Conservation (phyloP, 345 rosid species). For the Trapa bicornis region DNA sequence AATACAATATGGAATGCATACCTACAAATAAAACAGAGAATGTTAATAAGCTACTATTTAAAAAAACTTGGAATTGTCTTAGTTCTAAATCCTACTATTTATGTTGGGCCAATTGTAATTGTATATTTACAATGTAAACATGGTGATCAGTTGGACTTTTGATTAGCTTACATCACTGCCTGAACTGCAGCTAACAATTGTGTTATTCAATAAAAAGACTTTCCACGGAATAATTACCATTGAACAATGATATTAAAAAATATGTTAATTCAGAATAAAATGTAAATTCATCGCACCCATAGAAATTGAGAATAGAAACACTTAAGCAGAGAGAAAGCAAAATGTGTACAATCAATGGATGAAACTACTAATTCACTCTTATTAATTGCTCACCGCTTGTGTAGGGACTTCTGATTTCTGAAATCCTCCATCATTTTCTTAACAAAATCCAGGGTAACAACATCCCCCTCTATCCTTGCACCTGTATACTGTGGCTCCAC, state of each 20-base stretch:
- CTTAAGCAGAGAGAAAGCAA: too few species aligned
- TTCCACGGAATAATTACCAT: not conserved
- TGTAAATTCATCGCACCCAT: not conserved
- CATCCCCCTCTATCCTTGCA: slow-evolving; percentile 86
- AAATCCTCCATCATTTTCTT: slow-evolving; percentile 91
- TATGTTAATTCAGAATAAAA: not conserved
- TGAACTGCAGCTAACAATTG: not conserved
- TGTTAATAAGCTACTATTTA: slow-evolving; percentile 10
- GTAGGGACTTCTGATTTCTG: slow-evolving; percentile 76
- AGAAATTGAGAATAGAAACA: too few species aligned
- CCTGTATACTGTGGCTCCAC: slow-evolving; percentile 96
- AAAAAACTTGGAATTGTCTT: not conserved
- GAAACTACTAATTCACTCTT: slow-evolving; percentile 3
- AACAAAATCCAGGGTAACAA: slow-evolving; percentile 78
- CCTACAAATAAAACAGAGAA: slow-evolving; percentile 28
- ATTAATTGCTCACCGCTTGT: slow-evolving; percentile 45
- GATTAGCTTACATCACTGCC: too few species aligned
- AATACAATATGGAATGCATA: slow-evolving; percentile 88
- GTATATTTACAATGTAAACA: too few species aligned
- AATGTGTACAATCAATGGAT: too few species aligned
- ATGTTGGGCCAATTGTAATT: too few species aligned
- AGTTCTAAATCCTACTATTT: too few species aligned
- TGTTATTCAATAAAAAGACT: too few species aligned
- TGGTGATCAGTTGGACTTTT: too few species aligned
- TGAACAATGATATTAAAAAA: not conserved